Evolutionary conservation across 176 grass and related monocot species (phyloP).

Genomic region (Cymbopogon citratus): DNA sequence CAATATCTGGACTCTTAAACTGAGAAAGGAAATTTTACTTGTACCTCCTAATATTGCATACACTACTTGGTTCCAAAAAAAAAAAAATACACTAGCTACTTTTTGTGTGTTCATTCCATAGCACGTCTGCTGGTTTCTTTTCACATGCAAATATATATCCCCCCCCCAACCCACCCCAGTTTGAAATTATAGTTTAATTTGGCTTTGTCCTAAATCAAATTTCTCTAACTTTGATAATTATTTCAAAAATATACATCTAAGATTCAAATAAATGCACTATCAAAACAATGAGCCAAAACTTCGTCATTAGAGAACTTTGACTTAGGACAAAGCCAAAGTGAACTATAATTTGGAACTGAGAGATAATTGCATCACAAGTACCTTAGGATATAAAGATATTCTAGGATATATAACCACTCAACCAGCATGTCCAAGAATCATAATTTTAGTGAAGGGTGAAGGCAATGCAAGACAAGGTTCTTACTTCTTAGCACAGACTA

Average conservation of each 20-base stretch:
- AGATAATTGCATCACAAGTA: not conserved
- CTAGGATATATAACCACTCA: slow-evolving; percentile 9
- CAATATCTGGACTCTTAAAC: not conserved
- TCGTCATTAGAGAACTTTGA: not conserved
- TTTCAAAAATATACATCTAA: too few relatives aligned
- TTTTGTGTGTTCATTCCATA: not conserved
- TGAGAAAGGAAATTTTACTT: not conserved
- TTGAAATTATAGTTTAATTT: not conserved
- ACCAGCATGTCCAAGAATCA: not conserved
- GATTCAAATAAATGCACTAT: too few relatives aligned
- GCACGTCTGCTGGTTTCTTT: not conserved
- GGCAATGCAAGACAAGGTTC: not conserved
- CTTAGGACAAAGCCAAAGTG: not conserved
- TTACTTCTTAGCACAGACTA: slow-evolving; percentile 21
- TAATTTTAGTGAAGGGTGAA: not conserved
- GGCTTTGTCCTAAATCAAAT: not conserved
- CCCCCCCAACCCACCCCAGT: not conserved
- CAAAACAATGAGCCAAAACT: too few relatives aligned
- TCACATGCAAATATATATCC: not conserved
- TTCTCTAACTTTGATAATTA: not conserved
- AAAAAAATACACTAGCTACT: not conserved
- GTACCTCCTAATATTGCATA: not conserved
- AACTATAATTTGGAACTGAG: not conserved
- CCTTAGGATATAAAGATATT: slow-evolving; percentile 14
- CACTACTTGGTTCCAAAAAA: too few relatives aligned